These are phyloP conservation scores for Carex littledalei DNA, from an alignment of 176 grass and related monocot species.

Conservation along the genomic window DNA sequence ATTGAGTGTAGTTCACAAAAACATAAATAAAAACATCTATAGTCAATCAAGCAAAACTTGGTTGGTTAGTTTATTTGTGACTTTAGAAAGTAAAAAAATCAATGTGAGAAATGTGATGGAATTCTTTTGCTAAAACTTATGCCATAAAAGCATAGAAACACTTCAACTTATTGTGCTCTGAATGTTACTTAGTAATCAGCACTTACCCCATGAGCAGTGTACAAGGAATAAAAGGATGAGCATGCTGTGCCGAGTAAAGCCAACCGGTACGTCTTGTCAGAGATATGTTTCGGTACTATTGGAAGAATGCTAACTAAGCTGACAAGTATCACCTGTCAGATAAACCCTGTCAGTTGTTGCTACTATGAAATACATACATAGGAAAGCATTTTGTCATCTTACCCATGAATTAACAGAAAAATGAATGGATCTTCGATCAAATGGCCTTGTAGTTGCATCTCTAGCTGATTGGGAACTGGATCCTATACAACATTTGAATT, in stretches of 20 bases:
- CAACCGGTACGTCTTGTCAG: conserved; percentile 68
- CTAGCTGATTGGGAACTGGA: conserved; percentile 31
- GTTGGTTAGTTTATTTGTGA: neutral
- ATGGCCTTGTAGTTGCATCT: conserved; percentile 41
- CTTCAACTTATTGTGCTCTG: neutral
- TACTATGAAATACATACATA: neutral
- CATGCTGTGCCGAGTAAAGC: conserved; percentile 86
- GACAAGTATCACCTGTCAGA: conserved; percentile 62
- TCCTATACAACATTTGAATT: conserved; percentile 38
- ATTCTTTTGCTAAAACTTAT: neutral
- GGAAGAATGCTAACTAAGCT: conserved; percentile 82
- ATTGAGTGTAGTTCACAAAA: neutral
- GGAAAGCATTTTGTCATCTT: conserved; percentile 24
- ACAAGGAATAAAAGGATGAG: conserved; percentile 62
- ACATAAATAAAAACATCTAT: neutral
- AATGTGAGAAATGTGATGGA: neutral
- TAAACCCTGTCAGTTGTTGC: conserved; percentile 6
- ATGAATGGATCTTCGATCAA: conserved; percentile 73
- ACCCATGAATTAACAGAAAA: conserved; percentile 94
- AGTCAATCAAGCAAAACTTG: neutral
- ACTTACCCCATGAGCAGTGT: conserved; percentile 62
- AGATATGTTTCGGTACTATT: conserved; percentile 51
- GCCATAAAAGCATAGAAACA: neutral
- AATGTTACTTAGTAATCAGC: neutral
- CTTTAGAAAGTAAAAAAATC: neutral